Evolutionary conservation across 2,329 filamentous ascomycete genomes (phyloP).

Genomic region (Trichoderma pleuroti): DNA sequence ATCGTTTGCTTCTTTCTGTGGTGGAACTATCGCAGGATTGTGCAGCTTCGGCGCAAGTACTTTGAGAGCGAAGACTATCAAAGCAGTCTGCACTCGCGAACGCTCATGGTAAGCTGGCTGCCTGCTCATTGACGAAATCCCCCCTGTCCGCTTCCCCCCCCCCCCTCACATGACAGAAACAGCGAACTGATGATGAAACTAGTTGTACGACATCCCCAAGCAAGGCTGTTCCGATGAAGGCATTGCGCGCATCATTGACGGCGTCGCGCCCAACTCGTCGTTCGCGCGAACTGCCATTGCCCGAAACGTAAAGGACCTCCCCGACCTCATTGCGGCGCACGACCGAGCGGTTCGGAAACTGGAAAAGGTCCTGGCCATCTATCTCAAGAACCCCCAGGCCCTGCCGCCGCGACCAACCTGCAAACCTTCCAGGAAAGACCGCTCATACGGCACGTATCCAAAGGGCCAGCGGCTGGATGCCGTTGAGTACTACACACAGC

Average conservation of each 20-base stretch:
- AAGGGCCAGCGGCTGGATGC: slow-evolving; percentile 79
- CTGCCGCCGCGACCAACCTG: slow-evolving; percentile 78
- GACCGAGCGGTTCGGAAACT: slow-evolving; percentile 75
- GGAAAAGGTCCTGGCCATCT: slow-evolving; percentile 80
- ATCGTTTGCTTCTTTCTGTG: slow-evolving; percentile 78
- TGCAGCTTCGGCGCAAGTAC: slow-evolving; percentile 68
- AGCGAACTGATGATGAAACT: slow-evolving; percentile 13
- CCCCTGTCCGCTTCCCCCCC: no score
- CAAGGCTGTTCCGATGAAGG: slow-evolving; percentile 80
- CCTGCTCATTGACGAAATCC: neutral
- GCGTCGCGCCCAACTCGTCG: slow-evolving; percentile 72
- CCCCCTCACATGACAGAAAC: neutral
- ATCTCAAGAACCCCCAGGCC: slow-evolving; percentile 80
- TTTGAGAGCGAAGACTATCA: slow-evolving; percentile 88
- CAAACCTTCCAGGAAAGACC: slow-evolving; percentile 76
- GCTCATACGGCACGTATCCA: slow-evolving; percentile 59
- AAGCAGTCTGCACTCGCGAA: slow-evolving; percentile 74
- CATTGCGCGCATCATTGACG: slow-evolving; percentile 76
- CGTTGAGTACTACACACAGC: slow-evolving; percentile 85
- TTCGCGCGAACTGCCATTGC: slow-evolving; percentile 79
- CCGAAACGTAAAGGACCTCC: slow-evolving; percentile 87
- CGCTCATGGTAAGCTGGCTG: slow-evolving; percentile 53
- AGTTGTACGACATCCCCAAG: slow-evolving; percentile 78
- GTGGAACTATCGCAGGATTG: slow-evolving; percentile 80
- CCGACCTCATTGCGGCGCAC: slow-evolving; percentile 79